phyloP scores from a whole-genome alignment of 495 filamentous ascomycete species.

The Darksidea phi region DNA sequence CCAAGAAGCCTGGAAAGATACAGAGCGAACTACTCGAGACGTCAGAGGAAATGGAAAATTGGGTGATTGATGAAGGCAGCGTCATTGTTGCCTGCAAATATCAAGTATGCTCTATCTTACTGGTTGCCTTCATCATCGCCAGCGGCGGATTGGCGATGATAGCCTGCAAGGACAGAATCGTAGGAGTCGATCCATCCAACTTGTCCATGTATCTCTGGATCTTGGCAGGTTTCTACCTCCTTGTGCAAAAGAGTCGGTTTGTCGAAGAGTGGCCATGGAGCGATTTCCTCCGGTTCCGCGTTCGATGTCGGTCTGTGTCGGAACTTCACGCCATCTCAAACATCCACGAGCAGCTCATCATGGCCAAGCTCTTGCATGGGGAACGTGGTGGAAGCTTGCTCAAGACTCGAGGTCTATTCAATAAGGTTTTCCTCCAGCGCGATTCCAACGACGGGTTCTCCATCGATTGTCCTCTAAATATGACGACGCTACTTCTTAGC shows the following conservation, averaged over 20 bases:
- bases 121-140: no score
- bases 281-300: slow-evolving; percentile 38
- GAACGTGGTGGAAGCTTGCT: slow-evolving; percentile 33
- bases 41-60: no score
- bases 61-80: no score
- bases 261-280: slow-evolving; percentile 45
- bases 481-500: slow-evolving; percentile 33
- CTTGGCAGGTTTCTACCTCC: slow-evolving; percentile 39
- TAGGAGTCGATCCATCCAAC: slow-evolving; percentile 45
- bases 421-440: slow-evolving; percentile 31
- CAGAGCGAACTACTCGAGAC: no score
- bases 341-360: slow-evolving; percentile 38
- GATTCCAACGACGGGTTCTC: slow-evolving; percentile 37
- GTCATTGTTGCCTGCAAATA: no score
- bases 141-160: no score
- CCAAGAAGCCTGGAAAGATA: no score
- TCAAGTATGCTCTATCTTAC: no score
- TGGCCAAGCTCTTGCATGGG: slow-evolving; percentile 38
- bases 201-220: slow-evolving; percentile 43
- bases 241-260: slow-evolving; percentile 38
- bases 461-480: slow-evolving; percentile 38
- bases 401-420: slow-evolving; percentile 38
- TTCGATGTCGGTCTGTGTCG: slow-evolving; percentile 37
- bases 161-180: no score
- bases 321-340: slow-evolving; percentile 40